phyloP scores from a whole-genome alignment of 306 rosid species.

The Quercus wislizeni region DNA sequence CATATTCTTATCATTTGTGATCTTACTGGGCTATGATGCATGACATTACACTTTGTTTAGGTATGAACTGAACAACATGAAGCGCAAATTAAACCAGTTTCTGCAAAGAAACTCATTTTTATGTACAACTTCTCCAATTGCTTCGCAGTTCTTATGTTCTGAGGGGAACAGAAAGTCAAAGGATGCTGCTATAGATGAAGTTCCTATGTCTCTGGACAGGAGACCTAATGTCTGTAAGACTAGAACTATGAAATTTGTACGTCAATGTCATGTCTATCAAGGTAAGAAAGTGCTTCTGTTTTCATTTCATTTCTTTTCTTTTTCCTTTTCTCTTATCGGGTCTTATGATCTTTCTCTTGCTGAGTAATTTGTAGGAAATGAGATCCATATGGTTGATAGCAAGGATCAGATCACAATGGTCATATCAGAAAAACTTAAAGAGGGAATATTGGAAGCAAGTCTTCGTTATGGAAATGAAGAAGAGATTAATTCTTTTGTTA shows the following conservation, averaged over 20 bases:
- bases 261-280: conserved; percentile 5
- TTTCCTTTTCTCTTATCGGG: neutral
- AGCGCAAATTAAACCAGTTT: conserved; percentile 19
- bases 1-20: neutral
- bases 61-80: conserved; percentile 20
- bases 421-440: conserved; percentile 13
- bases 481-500: conserved; percentile 7
- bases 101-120: conserved; percentile 5
- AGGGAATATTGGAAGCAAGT: conserved; percentile 17
- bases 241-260: conserved; percentile 27
- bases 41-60: conserved; percentile 15
- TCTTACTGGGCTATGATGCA: conserved; percentile 2
- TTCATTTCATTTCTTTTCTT: neutral
- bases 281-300: conserved; percentile 13
- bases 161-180: conserved; percentile 12
- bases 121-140: conserved; percentile 6
- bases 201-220: conserved; percentile 8
- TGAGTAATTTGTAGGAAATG: conserved; percentile 17
- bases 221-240: neutral
- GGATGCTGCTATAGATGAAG: conserved; percentile 6
- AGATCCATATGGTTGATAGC: conserved; percentile 5
- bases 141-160: conserved; percentile 17
- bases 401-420: conserved; percentile 25
- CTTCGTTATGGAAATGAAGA: conserved; percentile 22
- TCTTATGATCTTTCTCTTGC: neutral